phyloP scores from a whole-genome alignment of 2,329 filamentous ascomycete species.

The Truncatella angustata region DNA sequence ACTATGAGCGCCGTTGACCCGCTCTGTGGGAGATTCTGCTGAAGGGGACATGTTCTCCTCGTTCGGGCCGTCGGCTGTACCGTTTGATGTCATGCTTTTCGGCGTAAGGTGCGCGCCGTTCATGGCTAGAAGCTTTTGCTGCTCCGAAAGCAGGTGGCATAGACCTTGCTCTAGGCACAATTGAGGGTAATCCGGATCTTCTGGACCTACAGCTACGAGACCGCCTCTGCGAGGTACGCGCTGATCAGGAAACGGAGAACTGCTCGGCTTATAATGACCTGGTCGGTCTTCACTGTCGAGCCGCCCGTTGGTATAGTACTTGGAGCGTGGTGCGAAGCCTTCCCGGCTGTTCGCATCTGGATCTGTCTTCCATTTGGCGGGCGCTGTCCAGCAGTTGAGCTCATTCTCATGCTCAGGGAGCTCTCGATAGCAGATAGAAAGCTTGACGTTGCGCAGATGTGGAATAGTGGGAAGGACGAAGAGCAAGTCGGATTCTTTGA shows the following conservation, averaged over 20 bases:
- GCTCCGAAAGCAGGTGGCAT: conserved; percentile 48
- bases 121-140: conserved; percentile 39
- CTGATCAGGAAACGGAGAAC: conserved; percentile 52
- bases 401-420: conserved; percentile 50
- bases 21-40: conserved; percentile 10
- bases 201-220: conserved; percentile 48
- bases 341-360: conserved; percentile 50
- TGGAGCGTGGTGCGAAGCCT: conserved; percentile 55
- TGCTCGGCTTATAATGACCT: conserved; percentile 45
- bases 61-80: conserved; percentile 14
- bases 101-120: conserved; percentile 51
- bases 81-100: conserved; percentile 34
- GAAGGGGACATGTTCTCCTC: conserved; percentile 11
- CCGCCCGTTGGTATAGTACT: conserved; percentile 57
- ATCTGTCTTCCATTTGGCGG: conserved; percentile 59
- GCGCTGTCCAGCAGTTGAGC: conserved; percentile 37
- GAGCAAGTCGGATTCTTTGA: conserved; percentile 65
- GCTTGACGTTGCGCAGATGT: conserved; percentile 54
- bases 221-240: conserved; percentile 54
- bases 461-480: conserved; percentile 55
- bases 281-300: conserved; percentile 52
- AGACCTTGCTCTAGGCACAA: conserved; percentile 59
- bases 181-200: conserved; percentile 56
- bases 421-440: conserved; percentile 60
- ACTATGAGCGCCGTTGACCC: conserved; percentile 10